Evolutionary conservation across 1,284 basidiomycete species (phyloP).

Genomic region (Trametes sp.): DNA sequence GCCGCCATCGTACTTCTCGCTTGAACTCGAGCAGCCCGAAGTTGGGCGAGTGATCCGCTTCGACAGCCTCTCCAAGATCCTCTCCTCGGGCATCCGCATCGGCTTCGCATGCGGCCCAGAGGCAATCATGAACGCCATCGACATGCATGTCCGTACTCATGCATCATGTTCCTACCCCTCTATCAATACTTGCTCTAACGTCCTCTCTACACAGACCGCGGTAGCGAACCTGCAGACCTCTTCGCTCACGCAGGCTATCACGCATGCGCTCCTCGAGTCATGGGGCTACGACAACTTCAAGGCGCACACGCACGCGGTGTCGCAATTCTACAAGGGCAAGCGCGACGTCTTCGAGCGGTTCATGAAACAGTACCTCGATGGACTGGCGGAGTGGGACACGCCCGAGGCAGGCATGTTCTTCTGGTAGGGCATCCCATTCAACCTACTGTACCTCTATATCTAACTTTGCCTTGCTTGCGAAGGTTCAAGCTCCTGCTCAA

Average conservation of each 20-base stretch:
- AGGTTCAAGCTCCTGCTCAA: conserved; percentile 75
- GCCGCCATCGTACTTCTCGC: conserved; percentile 79
- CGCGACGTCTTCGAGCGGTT: conserved; percentile 84
- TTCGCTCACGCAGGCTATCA: conserved; percentile 82
- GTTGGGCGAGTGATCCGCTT: conserved; percentile 85
- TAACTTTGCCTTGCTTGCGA: not conserved
- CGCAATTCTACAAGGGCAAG: conserved; percentile 83
- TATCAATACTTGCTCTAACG: conserved; percentile 15
- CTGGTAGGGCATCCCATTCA: conserved; percentile 61
- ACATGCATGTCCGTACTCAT: conserved; percentile 74
- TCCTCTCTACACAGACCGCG: conserved; percentile 55
- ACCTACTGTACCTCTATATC: conserved; percentile 9
- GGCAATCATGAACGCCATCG: conserved; percentile 77
- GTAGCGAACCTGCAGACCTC: conserved; percentile 83
- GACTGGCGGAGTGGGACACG: conserved; percentile 82
- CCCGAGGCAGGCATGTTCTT: conserved; percentile 94
- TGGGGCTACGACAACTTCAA: conserved; percentile 87
- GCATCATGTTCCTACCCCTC: too few species aligned
- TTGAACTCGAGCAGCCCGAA: conserved; percentile 68
- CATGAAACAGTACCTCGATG: conserved; percentile 77
- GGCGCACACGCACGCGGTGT: conserved; percentile 75
- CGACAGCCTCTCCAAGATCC: conserved; percentile 89
- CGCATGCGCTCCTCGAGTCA: conserved; percentile 71
- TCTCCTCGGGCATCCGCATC: conserved; percentile 83
- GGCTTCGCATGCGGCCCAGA: conserved; percentile 88